Base-by-base conservation (phyloP, 495 filamentous ascomycete genomes). In the Penicillium odoratum region DNA sequence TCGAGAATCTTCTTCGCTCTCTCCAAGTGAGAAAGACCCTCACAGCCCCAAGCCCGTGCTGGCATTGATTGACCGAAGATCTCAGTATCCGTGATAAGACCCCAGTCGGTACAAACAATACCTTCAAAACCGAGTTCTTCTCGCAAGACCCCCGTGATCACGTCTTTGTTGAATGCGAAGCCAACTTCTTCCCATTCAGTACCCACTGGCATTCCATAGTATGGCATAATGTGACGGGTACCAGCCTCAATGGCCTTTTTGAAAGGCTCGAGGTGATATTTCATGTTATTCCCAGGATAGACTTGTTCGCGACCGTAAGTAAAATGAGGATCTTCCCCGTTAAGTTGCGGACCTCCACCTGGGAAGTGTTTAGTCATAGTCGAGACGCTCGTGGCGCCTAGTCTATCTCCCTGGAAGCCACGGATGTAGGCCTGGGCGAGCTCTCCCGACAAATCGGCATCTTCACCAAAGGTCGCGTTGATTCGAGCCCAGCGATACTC, bases 311-410 rank as follows among this genome's bases (percentile, higher is more conserved):
- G 65, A 3, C 73, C 73, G 49, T 74, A 76, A 7, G 51, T 40
- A 48, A 76, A 76, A 42, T 76, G 73, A 1, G 64, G 58, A 56
- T 76, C 73, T 36, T 76, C 70, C 36, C 73, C 71, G 34, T 74
- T 59, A 50, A 70, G 48, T 61, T 63, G 55, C 13, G 71, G 65
- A 3, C 71, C 71, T 9, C 68, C 70, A 0, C 73, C 73, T 7
- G 71, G 73, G 29, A 76, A 76, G 48, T 76, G 71, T 43, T 74
- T 74, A 2, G 73, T 73, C 21, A 74, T 55, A 0, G 71, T 73
- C 1, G 48, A 56, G 0, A 74, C 68, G 1, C 65, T 69, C 16
- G 58, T 36, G 1, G 62, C 4, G 7, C 34, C 71, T 55, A 54
- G 59, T 28, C 21, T 62, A 44, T 26, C 25, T 8, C 43, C 43